Conservation (phyloP, 805 yeast genomes). For the Wickerhamiella dianesei region DNA sequence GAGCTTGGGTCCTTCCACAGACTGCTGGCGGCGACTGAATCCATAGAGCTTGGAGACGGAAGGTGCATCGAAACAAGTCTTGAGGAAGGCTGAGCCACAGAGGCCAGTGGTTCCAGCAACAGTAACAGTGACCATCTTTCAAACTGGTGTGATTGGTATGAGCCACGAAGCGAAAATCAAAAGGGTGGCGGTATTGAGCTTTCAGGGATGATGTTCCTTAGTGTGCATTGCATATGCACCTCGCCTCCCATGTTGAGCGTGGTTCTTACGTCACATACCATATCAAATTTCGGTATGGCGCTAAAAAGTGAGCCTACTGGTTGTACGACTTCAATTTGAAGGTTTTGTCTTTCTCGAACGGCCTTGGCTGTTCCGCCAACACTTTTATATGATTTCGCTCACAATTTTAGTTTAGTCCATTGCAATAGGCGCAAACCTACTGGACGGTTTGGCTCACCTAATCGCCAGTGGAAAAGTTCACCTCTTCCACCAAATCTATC, state of each 20-base stretch:
- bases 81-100: constrained; percentile 49
- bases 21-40: constrained; percentile 22
- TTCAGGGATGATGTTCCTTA: neutral
- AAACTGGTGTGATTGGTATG: too few relatives aligned
- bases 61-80: constrained; percentile 29
- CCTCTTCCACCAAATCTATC: neutral
- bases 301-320: too few relatives aligned
- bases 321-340: too few relatives aligned
- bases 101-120: constrained; percentile 66
- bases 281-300: too few relatives aligned
- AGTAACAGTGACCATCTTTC: constrained; percentile 1
- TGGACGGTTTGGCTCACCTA: neutral
- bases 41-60: constrained; percentile 33
- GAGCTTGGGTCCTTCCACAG: constrained; percentile 21
- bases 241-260: too few relatives aligned
- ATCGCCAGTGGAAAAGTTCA: neutral
- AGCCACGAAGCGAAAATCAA: too few relatives aligned
- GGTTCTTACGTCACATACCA: too few relatives aligned
- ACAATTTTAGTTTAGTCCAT: too few relatives aligned
- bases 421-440: neutral
- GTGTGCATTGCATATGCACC: neutral
- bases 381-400: too few relatives aligned
- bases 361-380: too few relatives aligned
- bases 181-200: neutral
- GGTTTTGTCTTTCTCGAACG: too few relatives aligned